These are phyloP conservation scores for Saccharomyces uvarum DNA, from an alignment of 1,139 yeast species.

Conservation along the genomic window DNA sequence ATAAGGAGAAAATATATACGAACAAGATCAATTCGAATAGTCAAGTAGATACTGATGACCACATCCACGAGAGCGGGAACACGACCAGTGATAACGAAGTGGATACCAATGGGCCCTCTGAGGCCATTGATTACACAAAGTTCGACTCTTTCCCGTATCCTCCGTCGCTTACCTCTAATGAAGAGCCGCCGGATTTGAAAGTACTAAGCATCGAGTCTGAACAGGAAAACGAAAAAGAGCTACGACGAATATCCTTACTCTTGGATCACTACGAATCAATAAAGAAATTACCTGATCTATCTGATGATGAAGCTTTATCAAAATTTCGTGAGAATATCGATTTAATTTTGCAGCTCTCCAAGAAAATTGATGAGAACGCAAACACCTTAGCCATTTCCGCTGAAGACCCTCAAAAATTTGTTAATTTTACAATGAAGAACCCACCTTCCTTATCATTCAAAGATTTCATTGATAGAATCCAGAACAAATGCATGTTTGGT, in stretches of 20 bases:
- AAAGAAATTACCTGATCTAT: background rate
- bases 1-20: background rate
- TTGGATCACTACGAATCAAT: background rate
- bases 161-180: background rate
- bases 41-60: background rate
- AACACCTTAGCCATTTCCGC: background rate
- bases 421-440: slow-evolving; percentile 19
- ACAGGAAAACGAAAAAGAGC: background rate
- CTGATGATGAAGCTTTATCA: slow-evolving; percentile 2
- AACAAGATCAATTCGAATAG: background rate
- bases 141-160: background rate
- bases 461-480: slow-evolving; percentile 19
- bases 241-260: background rate
- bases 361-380: background rate
- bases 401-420: background rate
- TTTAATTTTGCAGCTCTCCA: slow-evolving; percentile 3
- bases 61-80: background rate
- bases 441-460: slow-evolving; percentile 17
- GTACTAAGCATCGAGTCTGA: background rate
- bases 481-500: slow-evolving; percentile 20
- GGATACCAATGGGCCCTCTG: background rate
- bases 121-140: background rate
- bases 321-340: slow-evolving; percentile 5
- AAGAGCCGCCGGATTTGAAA: background rate
- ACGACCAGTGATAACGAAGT: background rate